Evolutionary conservation across 139 green algal species (phyloP).

Genomic region (Coccomyxa sp.): DNA sequence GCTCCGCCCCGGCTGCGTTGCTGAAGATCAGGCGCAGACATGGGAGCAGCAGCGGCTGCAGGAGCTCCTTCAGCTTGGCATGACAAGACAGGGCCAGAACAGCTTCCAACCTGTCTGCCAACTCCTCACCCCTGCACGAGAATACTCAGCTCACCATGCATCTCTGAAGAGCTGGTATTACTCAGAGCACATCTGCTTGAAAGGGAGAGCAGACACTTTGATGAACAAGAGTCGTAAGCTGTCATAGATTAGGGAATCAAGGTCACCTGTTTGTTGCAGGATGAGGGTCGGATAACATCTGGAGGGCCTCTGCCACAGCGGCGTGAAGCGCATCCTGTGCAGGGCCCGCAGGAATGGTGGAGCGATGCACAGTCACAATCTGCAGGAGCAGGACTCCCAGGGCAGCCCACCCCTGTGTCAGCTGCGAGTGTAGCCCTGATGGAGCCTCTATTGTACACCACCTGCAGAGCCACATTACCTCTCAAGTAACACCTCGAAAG

Average conservation of each 20-base stretch:
- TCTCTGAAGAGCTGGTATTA: background rate
- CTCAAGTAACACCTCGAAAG: background rate
- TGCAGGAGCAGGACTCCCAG: background rate
- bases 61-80: constrained; percentile 7
- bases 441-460: background rate
- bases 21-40: background rate
- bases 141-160: background rate
- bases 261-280: too few species aligned
- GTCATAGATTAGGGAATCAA: too few species aligned
- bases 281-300: too few species aligned
- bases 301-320: background rate
- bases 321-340: background rate
- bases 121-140: background rate
- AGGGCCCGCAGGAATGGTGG: background rate
- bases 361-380: background rate
- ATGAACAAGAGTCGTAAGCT: too few species aligned
- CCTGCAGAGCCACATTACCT: background rate
- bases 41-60: constrained; percentile 32
- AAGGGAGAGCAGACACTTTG: too few species aligned
- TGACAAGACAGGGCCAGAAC: constrained; percentile 1
- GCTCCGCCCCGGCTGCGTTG: background rate
- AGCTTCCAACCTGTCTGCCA: background rate
- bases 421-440: background rate
- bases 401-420: background rate
- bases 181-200: too few species aligned